Evolutionary conservation across 2,329 filamentous ascomycete genomes (phyloP).

Genomic region (Aureobasidium sp.): DNA sequence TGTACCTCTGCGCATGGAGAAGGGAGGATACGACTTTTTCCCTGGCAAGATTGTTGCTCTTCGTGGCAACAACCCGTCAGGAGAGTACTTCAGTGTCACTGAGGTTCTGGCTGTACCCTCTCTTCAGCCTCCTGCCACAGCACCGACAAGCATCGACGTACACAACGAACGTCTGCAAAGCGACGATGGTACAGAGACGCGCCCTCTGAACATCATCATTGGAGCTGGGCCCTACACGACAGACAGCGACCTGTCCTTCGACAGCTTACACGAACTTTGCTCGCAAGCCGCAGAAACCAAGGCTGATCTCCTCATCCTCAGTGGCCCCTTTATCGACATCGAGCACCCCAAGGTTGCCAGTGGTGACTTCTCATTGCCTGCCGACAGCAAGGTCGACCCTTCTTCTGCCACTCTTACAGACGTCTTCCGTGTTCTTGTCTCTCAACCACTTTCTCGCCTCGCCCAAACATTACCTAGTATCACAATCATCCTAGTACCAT

Average conservation of each 20-base stretch:
- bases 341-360: conserved; percentile 80
- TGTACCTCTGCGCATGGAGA: conserved; percentile 70
- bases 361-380: conserved; percentile 38
- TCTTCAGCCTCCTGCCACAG: conserved; percentile 66
- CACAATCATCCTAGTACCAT: conserved; percentile 76
- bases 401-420: conserved; percentile 75
- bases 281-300: conserved; percentile 65
- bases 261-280: conserved; percentile 76
- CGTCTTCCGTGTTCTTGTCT: conserved; percentile 75
- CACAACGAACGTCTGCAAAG: conserved; percentile 62
- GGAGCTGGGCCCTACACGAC: conserved; percentile 86
- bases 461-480: conserved; percentile 64
- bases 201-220: conserved; percentile 69
- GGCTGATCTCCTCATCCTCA: conserved; percentile 71
- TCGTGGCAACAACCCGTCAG: conserved; percentile 78
- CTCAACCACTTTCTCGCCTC: conserved; percentile 65
- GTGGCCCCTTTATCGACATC: conserved; percentile 83
- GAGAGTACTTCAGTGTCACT: conserved; percentile 71
- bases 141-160: conserved; percentile 55
- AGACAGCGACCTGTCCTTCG: conserved; percentile 86
- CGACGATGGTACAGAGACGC: conserved; percentile 49
- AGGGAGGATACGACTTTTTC: conserved; percentile 75
- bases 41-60: conserved; percentile 90
- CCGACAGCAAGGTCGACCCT: conserved; percentile 38
- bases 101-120: conserved; percentile 70